Conservation (phyloP, 2,329 filamentous ascomycete species). For the Cladosporium austrohemisphaericum region DNA sequence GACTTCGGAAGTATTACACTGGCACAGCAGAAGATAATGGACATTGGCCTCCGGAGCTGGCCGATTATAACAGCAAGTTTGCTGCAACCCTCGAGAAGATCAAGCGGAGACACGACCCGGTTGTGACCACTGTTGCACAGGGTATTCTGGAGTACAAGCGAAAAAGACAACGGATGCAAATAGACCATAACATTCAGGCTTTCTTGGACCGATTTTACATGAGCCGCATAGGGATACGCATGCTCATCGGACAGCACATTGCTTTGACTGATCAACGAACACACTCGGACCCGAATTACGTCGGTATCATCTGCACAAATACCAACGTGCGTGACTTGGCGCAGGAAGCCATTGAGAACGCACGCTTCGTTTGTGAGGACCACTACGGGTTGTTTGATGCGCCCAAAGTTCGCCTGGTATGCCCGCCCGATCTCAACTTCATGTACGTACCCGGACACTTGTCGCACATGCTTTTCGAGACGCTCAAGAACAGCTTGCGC, state of each 20-base stretch:
- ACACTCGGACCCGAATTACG: slow-evolving; percentile 85
- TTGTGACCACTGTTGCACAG: slow-evolving; percentile 96
- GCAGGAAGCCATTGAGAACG: slow-evolving; percentile 96
- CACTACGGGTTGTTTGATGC: slow-evolving; percentile 97
- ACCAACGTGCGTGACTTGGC: slow-evolving; percentile 94
- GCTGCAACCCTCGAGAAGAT: slow-evolving; percentile 85
- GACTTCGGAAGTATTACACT: slow-evolving; percentile 69
- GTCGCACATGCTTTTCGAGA: slow-evolving; percentile 99
- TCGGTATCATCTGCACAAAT: slow-evolving; percentile 98
- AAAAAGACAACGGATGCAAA: slow-evolving; percentile 93
- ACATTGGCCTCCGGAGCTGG: slow-evolving; percentile 90
- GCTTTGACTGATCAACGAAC: slow-evolving; percentile 91
- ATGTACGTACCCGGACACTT: slow-evolving; percentile 99
- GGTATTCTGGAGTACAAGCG: slow-evolving; percentile 98
- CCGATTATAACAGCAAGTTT: slow-evolving; percentile 91
- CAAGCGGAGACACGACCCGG: slow-evolving; percentile 92
- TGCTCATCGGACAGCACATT: slow-evolving; percentile 98
- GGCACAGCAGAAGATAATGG: slow-evolving; percentile 81
- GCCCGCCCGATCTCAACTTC: slow-evolving; percentile 89
- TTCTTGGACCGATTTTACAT: slow-evolving; percentile 99
- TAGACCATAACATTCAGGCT: slow-evolving; percentile 93
- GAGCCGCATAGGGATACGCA: slow-evolving; percentile 97
- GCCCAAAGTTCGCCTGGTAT: slow-evolving; percentile 93
- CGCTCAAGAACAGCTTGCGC: slow-evolving; percentile 94
- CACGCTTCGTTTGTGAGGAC: slow-evolving; percentile 97